Percentiles rank a stretch among this genome's conserved stretches.
Conservation (phyloP, 2,329 filamentous ascomycete genomes). For the Xylaria polymorpha region DNA sequence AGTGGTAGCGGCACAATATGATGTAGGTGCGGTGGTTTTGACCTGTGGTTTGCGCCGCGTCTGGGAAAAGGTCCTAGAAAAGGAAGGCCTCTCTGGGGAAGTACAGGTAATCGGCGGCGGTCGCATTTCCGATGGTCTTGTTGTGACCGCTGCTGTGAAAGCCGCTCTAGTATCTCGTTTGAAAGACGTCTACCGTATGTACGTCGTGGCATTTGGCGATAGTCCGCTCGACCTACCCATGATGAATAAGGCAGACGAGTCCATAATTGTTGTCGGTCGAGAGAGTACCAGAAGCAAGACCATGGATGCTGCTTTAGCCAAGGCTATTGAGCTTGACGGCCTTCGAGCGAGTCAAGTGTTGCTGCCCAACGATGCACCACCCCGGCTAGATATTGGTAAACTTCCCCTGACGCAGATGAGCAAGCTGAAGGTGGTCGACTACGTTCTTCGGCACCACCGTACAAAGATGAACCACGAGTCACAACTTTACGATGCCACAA, state of each 20-base stretch:
- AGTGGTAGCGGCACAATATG: slow-evolving; percentile 44
- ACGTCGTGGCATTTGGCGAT: slow-evolving; percentile 70
- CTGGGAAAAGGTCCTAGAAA: slow-evolving; percentile 66
- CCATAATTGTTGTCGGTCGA: slow-evolving; percentile 66
- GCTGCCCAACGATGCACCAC: slow-evolving; percentile 54
- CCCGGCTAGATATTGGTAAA: slow-evolving; percentile 55
- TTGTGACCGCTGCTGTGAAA: slow-evolving; percentile 66
- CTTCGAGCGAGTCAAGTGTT: slow-evolving; percentile 60
- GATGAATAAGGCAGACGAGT: slow-evolving; percentile 63
- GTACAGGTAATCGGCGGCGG: slow-evolving; percentile 66
- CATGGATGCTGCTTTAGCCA: slow-evolving; percentile 61
- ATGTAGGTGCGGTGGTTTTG: slow-evolving; percentile 62
- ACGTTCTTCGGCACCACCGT: neutral
- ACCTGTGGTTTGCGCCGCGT: slow-evolving; percentile 65
- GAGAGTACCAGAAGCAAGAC: slow-evolving; percentile 58
- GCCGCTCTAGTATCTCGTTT: slow-evolving; percentile 58
- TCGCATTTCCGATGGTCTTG: slow-evolving; percentile 57
- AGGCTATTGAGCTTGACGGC: slow-evolving; percentile 55
- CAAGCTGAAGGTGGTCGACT: slow-evolving; percentile 40
- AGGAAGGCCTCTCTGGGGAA: slow-evolving; percentile 52
- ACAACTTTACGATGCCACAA: slow-evolving; percentile 57
- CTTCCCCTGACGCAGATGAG: slow-evolving; percentile 58
- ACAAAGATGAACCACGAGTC: slow-evolving; percentile 7
- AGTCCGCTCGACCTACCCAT: slow-evolving; percentile 69
- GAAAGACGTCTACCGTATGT: slow-evolving; percentile 47